Base-by-base conservation (phyloP, 345 rosid genomes). In the Pistacia vera region DNA sequence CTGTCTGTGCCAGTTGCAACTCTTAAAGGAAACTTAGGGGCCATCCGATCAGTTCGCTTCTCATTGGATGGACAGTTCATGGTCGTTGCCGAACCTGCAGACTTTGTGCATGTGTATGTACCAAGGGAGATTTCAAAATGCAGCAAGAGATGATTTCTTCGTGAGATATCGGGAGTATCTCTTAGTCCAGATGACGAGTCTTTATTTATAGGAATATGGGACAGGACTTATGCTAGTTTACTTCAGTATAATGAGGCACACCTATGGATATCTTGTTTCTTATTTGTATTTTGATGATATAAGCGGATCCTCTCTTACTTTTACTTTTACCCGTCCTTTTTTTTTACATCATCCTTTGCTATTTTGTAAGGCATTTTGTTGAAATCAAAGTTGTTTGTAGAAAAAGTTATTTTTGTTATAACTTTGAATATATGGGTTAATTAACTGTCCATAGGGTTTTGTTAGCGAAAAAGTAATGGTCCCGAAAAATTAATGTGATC, bases 101-200 rank as follows among this genome's bases (percentile, higher is more conserved):
- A 90, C 70, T 90, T 88, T 20, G 89, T 90, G 77, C 93, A 90
- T 30, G 88, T 90, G 30, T 90, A 86, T 63, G 83, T 46, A 82
- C 89, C 4, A 77, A 75, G 57, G 79, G 71, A 0, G 85, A 75
- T 59, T 90, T 74, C 69, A 58, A 66, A 66, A 79, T 67, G 77
- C 70, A 79, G 69, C 93, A 86, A 79, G 93, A 90, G 83, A 88
- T 90, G 91, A 90, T 78, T 90, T 88, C 80, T 90, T 90, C 17
- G 91, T 18, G 93, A 90, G 89, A 85, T 88, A 13, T 86, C 93
- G 0, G 91, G 93, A 8, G 84, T 90, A 68, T 79, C 93, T 51
- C 75, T 90, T 9, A 90, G 93, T 52, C 91, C 93, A 5, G 91
- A 90, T 25, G 83, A 82, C 2, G 93, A 88, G 78, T 81, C 91